These are phyloP conservation scores for Auricularia heimuer DNA, from an alignment of 768 basidiomycete species.

Conservation along the genomic window DNA sequence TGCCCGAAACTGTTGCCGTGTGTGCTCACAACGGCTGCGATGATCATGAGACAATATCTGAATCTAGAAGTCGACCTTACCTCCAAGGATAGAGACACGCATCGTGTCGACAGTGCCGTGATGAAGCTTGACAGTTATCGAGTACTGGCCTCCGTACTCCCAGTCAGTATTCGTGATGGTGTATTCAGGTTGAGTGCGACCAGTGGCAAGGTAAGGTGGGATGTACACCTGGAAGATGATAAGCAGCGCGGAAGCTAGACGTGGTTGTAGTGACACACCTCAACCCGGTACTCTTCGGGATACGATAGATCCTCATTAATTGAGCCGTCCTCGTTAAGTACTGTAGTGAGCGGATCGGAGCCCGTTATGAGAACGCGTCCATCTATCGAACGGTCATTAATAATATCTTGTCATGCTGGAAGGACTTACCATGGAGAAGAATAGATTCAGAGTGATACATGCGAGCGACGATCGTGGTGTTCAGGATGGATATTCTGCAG, in stretches of 20 bases:
- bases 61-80: not conserved
- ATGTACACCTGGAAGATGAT: slow-evolving; percentile 6
- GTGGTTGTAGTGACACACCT: not conserved
- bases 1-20: slow-evolving; percentile 9
- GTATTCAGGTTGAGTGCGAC: slow-evolving; percentile 12
- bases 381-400: not conserved
- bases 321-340: not conserved
- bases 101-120: not conserved
- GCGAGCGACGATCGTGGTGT: slow-evolving; percentile 14
- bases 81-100: not conserved
- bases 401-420: not conserved
- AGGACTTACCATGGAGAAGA: slow-evolving; percentile 8
- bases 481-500: slow-evolving; percentile 43
- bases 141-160: slow-evolving; percentile 43
- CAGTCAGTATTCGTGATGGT: slow-evolving; percentile 58
- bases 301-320: slow-evolving; percentile 9
- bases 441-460: slow-evolving; percentile 16
- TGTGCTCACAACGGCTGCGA: slow-evolving; percentile 7
- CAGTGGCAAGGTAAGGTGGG: slow-evolving; percentile 14
- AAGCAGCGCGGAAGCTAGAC: not conserved
- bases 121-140: slow-evolving; percentile 26
- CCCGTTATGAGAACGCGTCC: slow-evolving; percentile 15
- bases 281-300: slow-evolving; percentile 14
- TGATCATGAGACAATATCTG: not conserved
- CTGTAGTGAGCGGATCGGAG: slow-evolving; percentile 11